phyloP scores from a whole-genome alignment of 306 rosid species.

The Herpetospermum pedunculosum region DNA sequence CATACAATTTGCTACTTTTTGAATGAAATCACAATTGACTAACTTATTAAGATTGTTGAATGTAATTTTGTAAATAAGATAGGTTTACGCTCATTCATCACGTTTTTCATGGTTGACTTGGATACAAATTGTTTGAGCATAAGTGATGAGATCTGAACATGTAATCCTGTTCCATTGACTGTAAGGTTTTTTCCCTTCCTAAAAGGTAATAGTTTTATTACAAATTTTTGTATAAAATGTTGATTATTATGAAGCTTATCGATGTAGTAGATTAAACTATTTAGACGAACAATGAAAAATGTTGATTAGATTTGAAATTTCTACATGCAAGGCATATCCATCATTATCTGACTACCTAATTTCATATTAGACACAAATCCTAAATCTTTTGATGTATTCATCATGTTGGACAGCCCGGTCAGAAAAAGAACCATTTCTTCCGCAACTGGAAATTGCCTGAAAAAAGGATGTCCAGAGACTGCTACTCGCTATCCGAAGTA shows the following conservation, averaged over 20 bases:
- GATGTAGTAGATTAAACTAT: background rate
- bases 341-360: background rate
- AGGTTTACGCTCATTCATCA: background rate
- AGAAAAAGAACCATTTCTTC: conserved; percentile 19
- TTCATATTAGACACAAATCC: background rate
- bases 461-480: conserved; percentile 30
- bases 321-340: background rate
- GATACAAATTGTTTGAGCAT: background rate
- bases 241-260: background rate
- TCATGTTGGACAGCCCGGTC: background rate
- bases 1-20: background rate
- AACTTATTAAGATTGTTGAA: background rate
- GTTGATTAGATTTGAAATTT: background rate
- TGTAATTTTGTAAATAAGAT: background rate
- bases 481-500: conserved; percentile 39
- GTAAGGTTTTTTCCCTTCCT: background rate
- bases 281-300: background rate
- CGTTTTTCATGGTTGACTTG: background rate
- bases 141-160: background rate
- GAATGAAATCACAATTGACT: background rate
- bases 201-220: background rate
- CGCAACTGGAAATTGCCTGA: conserved; percentile 60
- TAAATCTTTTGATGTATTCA: background rate
- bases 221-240: background rate
- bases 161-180: background rate